Evolutionary conservation across 2,329 filamentous ascomycete species (phyloP), one percentile per base, ranked within the genome.

Genomic region (Pezicula rhizophila): DNA sequence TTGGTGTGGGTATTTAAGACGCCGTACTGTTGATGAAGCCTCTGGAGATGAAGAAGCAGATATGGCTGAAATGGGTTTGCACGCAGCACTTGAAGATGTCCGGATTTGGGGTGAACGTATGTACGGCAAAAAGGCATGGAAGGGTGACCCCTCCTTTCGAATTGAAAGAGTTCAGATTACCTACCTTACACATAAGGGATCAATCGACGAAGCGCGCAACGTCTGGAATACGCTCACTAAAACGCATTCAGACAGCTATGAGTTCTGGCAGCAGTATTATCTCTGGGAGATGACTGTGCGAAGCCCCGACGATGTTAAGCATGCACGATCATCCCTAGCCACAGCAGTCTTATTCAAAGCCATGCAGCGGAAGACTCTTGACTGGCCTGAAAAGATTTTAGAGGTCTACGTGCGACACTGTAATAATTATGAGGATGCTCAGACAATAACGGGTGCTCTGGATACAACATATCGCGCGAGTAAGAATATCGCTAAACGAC

Each of bases 261-360:
- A 96, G 59, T 97, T 97, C 65, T 99, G 93, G 93, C 77, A 91
- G 48, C 82, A 84, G 39, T 96, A 89, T 67, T 96, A 96, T 68
- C 76, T 85, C 46, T 97, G 90, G 86, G 93, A 97, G 68, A 85
- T 97, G 76, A 57, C 57, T 15, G 55, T 64, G 11, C 78, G 83
- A 18, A 47, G 34, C 33, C 42, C 55, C 3, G 52, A 23, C 25
- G 25, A 25, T 15, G n/a, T 15, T 11, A 25, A 25, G n/a, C 20
- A 49, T 34, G 25, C 46, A 10, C 77, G 80, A n/a, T 89, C 91
- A 0, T 77, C 77, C 4, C 72, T 81, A 52, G 89, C 91, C 10
- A 95, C 89, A 0, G 79, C 75, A 3, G 84, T 96, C 18, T 71
- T 97, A 44, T 79, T 83, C 53, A 80, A 87, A 49, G 92, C 87